These are phyloP conservation scores for Yamadazyma endophytica DNA, from an alignment of 805 yeast species.

Conservation along the genomic window DNA sequence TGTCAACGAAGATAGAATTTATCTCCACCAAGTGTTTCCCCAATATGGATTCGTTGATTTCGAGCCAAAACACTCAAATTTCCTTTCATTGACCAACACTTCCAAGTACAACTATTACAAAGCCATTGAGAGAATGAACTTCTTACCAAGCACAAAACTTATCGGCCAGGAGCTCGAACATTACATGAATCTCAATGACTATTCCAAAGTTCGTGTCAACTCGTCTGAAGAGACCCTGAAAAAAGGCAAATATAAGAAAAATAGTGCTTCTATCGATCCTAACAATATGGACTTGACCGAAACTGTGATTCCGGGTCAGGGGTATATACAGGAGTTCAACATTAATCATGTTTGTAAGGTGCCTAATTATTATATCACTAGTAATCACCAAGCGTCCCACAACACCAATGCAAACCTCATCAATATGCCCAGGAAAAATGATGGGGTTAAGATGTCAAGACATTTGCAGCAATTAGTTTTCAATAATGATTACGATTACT, in stretches of 20 bases:
- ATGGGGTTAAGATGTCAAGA: conserved; percentile 21
- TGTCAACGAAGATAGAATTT: conserved; percentile 23
- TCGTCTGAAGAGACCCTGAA: conserved; percentile 5
- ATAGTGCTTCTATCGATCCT: conserved; percentile 31
- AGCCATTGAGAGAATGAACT: conserved; percentile 10
- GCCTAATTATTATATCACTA: conserved; percentile 37
- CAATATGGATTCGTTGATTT: conserved; percentile 30
- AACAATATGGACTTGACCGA: conserved; percentile 37
- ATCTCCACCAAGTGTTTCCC: conserved; percentile 38
- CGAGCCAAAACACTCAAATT: conserved; percentile 29
- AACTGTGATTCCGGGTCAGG: conserved; percentile 40
- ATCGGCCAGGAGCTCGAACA: conserved; percentile 32
- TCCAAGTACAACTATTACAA: conserved; percentile 36
- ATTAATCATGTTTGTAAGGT: conserved; percentile 38
- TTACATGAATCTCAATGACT: conserved; percentile 26
- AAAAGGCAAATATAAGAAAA: conserved; percentile 25
- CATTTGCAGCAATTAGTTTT: conserved; percentile 32
- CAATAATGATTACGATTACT: conserved; percentile 32
- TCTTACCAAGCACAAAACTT: conserved; percentile 21
- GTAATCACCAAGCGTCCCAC: conserved; percentile 18
- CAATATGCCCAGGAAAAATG: conserved; percentile 9
- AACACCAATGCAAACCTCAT: conserved; percentile 3
- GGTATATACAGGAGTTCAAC: conserved; percentile 39
- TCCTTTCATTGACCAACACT: conserved; percentile 28
- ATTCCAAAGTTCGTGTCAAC: conserved; percentile 13